These are phyloP conservation scores for Emmonsiellopsis sp. DNA, from an alignment of 2,329 filamentous ascomycete genomes.

Conservation along the genomic window DNA sequence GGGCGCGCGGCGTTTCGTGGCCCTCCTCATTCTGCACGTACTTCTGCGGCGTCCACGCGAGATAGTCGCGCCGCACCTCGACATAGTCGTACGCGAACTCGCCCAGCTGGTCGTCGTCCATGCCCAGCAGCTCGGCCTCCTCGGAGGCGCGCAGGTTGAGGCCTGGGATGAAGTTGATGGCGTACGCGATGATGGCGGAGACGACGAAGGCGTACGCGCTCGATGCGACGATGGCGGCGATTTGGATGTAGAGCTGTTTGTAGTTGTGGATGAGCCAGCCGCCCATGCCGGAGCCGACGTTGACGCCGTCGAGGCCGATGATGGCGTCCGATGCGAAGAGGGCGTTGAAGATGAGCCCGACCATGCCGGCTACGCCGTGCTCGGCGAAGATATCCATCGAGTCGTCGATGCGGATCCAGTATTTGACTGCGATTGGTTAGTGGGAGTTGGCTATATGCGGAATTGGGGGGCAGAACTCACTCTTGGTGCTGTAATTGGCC, in stretches of 20 bases:
- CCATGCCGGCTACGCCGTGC: slow-evolving; percentile 74
- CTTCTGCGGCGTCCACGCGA: slow-evolving; percentile 41
- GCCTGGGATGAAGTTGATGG: slow-evolving; percentile 62
- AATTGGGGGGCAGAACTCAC: slow-evolving; percentile 44
- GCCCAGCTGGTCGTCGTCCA: slow-evolving; percentile 44
- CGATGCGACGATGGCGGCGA: slow-evolving; percentile 57
- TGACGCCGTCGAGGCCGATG: slow-evolving; percentile 60
- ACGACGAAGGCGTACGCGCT: slow-evolving; percentile 59
- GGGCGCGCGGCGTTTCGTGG: slow-evolving; percentile 46
- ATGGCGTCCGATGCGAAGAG: slow-evolving; percentile 68
- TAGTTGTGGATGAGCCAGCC: slow-evolving; percentile 65
- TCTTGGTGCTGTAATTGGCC: slow-evolving; percentile 81
- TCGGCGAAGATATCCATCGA: slow-evolving; percentile 86
- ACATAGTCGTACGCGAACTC: slow-evolving; percentile 46
- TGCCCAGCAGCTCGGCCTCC: slow-evolving; percentile 60
- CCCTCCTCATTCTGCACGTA: slow-evolving; percentile 36
- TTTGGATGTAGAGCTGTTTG: slow-evolving; percentile 60
- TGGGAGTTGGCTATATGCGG: not conserved
- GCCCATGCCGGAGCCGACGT: slow-evolving; percentile 39
- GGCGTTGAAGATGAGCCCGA: slow-evolving; percentile 69
- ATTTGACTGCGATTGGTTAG: slow-evolving; percentile 44
- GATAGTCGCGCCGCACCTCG: slow-evolving; percentile 41
- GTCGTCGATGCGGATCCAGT: slow-evolving; percentile 72
- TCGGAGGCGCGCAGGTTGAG: slow-evolving; percentile 57
- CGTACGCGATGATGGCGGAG: slow-evolving; percentile 59